phyloP scores from a whole-genome alignment of 1,284 basidiomycete species.

The Fomitiporia mediterranea region DNA sequence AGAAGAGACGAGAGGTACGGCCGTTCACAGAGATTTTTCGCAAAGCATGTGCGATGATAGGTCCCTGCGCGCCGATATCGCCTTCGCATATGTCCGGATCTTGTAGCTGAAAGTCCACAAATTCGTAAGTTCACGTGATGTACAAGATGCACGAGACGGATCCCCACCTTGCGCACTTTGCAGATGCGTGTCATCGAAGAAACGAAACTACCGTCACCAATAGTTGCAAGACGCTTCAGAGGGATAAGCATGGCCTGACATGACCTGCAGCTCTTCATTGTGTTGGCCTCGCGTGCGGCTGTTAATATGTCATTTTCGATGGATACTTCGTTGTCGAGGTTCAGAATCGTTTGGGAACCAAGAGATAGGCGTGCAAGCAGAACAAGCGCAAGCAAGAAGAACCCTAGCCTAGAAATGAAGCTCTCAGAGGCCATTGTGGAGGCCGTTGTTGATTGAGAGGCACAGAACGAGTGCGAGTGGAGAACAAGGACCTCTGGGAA shows the following conservation, averaged over 20 bases:
- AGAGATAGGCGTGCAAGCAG: conserved; percentile 7
- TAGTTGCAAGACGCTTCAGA: conserved; percentile 37
- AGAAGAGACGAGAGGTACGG: conserved; percentile 50
- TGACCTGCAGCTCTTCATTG: conserved; percentile 32
- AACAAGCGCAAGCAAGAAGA: background rate
- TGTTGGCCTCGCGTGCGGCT: conserved; percentile 13
- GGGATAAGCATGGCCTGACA: conserved; percentile 44
- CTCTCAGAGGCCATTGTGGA: background rate
- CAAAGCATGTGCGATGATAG: conserved; percentile 53
- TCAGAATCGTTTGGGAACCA: conserved; percentile 6
- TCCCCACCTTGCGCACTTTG: conserved; percentile 34
- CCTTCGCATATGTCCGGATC: conserved; percentile 53
- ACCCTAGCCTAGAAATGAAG: too few species aligned
- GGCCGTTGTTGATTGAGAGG: background rate
- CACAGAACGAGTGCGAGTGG: background rate
- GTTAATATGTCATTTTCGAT: conserved; percentile 10
- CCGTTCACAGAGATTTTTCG: conserved; percentile 43
- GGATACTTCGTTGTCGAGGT: background rate
- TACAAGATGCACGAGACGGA: background rate
- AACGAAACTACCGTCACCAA: conserved; percentile 41
- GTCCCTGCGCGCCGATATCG: conserved; percentile 44
- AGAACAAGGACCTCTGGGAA: too few species aligned
- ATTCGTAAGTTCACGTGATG: too few species aligned
- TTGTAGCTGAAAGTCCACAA: conserved; percentile 30
- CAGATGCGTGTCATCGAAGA: conserved; percentile 38